phyloP scores from a whole-genome alignment of 108 stramenopile species.

The Tribonema minus region DNA sequence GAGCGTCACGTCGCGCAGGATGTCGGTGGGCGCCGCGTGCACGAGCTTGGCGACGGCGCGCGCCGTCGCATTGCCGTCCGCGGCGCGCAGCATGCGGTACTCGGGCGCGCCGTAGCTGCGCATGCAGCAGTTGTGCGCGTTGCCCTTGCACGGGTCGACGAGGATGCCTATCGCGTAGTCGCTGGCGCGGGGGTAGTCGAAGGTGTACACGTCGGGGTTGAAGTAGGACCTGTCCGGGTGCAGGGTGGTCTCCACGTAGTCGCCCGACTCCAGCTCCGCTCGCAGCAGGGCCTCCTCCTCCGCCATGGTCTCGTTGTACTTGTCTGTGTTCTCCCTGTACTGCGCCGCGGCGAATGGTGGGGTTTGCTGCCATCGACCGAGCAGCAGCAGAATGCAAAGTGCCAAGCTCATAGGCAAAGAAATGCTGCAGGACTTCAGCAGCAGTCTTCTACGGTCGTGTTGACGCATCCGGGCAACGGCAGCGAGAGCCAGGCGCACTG shows the following conservation, averaged over 20 bases:
- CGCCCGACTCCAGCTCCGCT: constrained; percentile 11
- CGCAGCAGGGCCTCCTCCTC: constrained; percentile 10
- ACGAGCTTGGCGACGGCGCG: constrained; percentile 32
- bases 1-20: constrained; percentile 23
- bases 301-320: constrained; percentile 13
- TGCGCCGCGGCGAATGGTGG: constrained; percentile 15
- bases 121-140: constrained; percentile 55
- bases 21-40: constrained; percentile 26
- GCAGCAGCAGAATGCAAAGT: too few species aligned
- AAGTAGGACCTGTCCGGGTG: constrained; percentile 8
- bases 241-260: constrained; percentile 16
- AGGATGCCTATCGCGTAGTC: constrained; percentile 42
- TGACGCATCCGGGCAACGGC: too few species aligned
- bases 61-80: constrained; percentile 17
- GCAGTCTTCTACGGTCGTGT: too few species aligned
- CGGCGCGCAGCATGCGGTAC: constrained; percentile 27
- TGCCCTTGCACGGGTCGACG: constrained; percentile 47
- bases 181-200: constrained; percentile 7
- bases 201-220: constrained; percentile 10
- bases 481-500: too few species aligned
- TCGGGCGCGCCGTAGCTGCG: constrained; percentile 53
- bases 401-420: too few species aligned
- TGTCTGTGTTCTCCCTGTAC: not conserved
- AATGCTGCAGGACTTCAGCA: too few species aligned
- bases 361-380: too few species aligned